These are phyloP conservation scores for Aureobasidium musti DNA, from an alignment of 2,329 filamentous ascomycete species.

Conservation along the genomic window DNA sequence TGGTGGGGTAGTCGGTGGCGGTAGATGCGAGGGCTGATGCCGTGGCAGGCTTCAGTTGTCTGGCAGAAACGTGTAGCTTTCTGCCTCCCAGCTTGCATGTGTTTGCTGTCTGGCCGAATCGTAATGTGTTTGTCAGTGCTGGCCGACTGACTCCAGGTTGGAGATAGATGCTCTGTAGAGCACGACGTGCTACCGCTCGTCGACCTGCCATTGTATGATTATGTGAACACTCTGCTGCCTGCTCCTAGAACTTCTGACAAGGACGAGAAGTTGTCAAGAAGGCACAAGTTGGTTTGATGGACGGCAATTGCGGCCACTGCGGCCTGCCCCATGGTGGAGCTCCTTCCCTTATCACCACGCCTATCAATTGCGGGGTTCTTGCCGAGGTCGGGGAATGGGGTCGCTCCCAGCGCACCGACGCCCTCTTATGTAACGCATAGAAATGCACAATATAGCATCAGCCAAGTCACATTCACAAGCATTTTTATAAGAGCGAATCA, in stretches of 20 bases:
- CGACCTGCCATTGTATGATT: conserved; percentile 48
- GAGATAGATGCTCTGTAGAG: conserved; percentile 45
- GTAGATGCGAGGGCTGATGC: conserved; percentile 54
- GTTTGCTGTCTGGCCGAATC: conserved; percentile 45
- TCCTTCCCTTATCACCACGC: conserved; percentile 15
- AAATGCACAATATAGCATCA: too few relatives aligned
- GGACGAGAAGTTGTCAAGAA: background rate
- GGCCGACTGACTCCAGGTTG: conserved; percentile 42
- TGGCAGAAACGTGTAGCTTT: conserved; percentile 58
- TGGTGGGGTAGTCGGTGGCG: conserved; percentile 64
- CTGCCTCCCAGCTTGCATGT: conserved; percentile 46
- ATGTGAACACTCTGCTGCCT: background rate
- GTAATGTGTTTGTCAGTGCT: conserved; percentile 42
- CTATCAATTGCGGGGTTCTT: conserved; percentile 25
- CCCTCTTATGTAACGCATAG: too few relatives aligned
- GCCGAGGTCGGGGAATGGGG: conserved; percentile 19
- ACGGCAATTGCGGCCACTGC: conserved; percentile 21
- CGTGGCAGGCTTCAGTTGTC: conserved; percentile 51
- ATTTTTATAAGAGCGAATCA: background rate
- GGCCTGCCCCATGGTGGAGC: conserved; percentile 10
- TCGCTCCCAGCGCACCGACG: background rate
- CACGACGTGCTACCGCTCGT: conserved; percentile 47
- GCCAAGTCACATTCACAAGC: too few relatives aligned
- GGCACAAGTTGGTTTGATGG: conserved; percentile 2
- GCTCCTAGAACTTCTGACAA: background rate